Evolutionary conservation across 345 rosid genomes (phyloP), one percentile per base, ranked within the genome.

Genomic region (Melaleuca quinquenervia): DNA sequence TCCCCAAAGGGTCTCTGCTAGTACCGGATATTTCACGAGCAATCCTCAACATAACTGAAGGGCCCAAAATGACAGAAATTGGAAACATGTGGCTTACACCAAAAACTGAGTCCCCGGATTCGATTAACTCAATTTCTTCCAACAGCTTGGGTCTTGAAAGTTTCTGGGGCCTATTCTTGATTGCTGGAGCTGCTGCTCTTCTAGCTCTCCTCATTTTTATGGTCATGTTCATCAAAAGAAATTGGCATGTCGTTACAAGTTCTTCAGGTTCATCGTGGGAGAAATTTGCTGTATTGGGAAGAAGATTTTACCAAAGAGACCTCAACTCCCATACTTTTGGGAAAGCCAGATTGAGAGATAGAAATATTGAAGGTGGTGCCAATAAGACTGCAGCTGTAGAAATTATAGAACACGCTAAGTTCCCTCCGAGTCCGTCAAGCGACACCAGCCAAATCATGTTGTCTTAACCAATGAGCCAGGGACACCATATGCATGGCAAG

Each of bases 101-200:
- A 6, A 0, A 58, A 58, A 12, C 70, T 3, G n/a, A n/a, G 3
- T n/a, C 18, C 70, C 18, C 0, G 3, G 18, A n/a, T 13, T 58
- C 8, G 1, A 12, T 18, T n/a, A 6, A 2, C 70, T n/a, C 32
- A 3, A 7, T 0, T n/a, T n/a, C 70, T 58, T n/a, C 70, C 1
- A 13, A 58, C 3, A 3, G 70, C 18, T 58, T 58, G 8, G 36
- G 18, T 12, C 70, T 58, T 6, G 70, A 58, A 8, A 58, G 5
- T 58, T 58, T 58, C 32, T 58, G 70, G 70, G 32, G 18, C 36
- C 36, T 58, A n/a, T 58, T 58, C 32, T n/a, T 58, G 36, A n/a
- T 58, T 13, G 70, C 0, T 58, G 70, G 70, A 58, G 70, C 13
- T n/a, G 8, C 16, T 58, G 18, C 70, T n/a, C 4, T 12, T 58